Percentiles rank a stretch among this genome's conserved stretches.
Conservation (phyloP, 805 yeast species). For the Tetrapisispora iriomotensis region DNA sequence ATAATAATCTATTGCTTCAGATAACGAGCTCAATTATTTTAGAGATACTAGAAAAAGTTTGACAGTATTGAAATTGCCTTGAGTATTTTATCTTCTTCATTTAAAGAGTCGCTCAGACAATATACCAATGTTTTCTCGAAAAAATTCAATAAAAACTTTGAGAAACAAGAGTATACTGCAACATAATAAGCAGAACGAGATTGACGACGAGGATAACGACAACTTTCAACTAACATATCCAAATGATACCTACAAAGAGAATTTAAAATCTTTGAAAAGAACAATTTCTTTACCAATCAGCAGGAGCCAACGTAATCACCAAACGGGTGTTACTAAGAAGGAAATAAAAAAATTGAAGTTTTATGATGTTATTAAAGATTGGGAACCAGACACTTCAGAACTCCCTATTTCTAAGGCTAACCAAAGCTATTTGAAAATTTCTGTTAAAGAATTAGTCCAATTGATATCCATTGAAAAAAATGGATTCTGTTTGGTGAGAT, state of each 20-base stretch:
- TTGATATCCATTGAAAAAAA: conserved; percentile 7
- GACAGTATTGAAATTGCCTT: too few species aligned
- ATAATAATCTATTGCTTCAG: too few species aligned
- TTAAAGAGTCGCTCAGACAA: too few species aligned
- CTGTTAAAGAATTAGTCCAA: conserved; percentile 8
- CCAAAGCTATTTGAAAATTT: not conserved
- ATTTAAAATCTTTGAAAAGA: not conserved
- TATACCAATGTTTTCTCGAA: conserved; percentile 1
- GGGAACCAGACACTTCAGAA: not conserved
- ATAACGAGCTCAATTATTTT: too few species aligned
- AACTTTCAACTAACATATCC: not conserved
- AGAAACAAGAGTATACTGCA: not conserved
- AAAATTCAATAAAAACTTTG: not conserved
- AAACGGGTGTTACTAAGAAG: not conserved
- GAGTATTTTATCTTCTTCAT: too few species aligned
- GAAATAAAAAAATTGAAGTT: conserved; percentile 1
- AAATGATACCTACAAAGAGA: not conserved
- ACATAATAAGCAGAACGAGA: not conserved
- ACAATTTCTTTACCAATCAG: conserved; percentile 2
- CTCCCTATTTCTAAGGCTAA: not conserved
- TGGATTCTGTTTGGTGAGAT: conserved; percentile 9
- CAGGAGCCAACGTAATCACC: not conserved
- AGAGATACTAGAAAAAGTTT: too few species aligned
- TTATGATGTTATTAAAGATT: conserved; percentile 1
- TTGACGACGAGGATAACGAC: not conserved